phyloP scores from a whole-genome alignment of 1,284 basidiomycete species.

The Rhodotorula sp. region DNA sequence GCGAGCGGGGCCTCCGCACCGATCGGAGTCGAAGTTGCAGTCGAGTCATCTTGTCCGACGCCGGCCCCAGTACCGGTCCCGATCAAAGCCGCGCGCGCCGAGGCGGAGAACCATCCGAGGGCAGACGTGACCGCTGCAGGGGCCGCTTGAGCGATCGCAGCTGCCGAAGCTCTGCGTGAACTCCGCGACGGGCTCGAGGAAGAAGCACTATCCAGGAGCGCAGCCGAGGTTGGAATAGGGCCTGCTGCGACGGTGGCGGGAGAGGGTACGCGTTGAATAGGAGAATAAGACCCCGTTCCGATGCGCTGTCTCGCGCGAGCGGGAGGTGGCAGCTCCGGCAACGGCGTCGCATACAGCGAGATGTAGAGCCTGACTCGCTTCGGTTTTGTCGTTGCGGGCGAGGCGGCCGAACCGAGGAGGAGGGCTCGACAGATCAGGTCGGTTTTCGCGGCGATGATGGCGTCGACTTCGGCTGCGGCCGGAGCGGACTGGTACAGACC shows the following conservation, averaged over 20 bases:
- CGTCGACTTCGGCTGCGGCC: constrained; percentile 13
- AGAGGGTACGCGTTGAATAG: background rate
- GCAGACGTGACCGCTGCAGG: constrained; percentile 22
- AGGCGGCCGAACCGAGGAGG: background rate
- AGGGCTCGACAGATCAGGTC: constrained; percentile 13
- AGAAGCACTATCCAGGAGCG: no score
- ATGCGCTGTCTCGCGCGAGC: background rate
- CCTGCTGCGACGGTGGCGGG: background rate
- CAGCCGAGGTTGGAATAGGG: background rate
- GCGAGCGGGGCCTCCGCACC: background rate
- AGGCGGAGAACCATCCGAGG: constrained; percentile 33
- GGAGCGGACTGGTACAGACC: constrained; percentile 12
- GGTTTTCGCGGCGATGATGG: constrained; percentile 16
- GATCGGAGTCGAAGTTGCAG: background rate
- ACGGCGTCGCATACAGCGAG: constrained; percentile 20
- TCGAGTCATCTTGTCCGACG: background rate
- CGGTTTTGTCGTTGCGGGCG: background rate
- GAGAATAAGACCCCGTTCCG: background rate
- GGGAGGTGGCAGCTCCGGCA: background rate
- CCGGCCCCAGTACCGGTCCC: background rate
- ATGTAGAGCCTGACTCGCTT: constrained; percentile 22
- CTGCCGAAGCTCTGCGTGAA: background rate
- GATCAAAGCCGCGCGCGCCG: constrained; percentile 14
- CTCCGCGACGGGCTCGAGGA: background rate
- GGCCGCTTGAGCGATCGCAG: constrained; percentile 3